Evolutionary conservation across 352 stramenopile genomes (phyloP).

Genomic region (Phytophthora kernoviae): DNA sequence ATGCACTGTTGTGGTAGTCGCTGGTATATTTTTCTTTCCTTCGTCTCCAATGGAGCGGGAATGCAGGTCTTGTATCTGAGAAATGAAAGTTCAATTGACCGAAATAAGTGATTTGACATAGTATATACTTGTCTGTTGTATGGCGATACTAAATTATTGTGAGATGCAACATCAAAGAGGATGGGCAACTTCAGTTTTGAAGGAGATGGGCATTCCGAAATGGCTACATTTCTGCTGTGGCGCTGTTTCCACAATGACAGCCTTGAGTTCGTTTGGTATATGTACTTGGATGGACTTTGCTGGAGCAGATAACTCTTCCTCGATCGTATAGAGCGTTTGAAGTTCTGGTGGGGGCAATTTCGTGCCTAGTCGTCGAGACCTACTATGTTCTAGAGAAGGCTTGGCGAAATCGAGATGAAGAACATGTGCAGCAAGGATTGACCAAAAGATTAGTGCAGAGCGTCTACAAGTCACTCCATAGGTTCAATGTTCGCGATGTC

Average conservation of each 20-base stretch:
- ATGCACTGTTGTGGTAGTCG: conserved; percentile 14
- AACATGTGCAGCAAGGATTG: too few species aligned
- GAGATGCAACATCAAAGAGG: background rate
- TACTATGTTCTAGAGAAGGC: too few species aligned
- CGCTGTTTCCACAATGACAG: background rate
- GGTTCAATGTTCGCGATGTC: too few species aligned
- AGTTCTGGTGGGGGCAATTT: too few species aligned
- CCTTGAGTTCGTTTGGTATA: background rate
- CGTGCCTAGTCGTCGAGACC: too few species aligned
- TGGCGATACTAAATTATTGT: background rate
- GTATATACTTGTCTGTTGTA: background rate
- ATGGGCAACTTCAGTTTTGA: background rate
- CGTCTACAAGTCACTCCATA: too few species aligned
- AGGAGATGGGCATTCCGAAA: background rate
- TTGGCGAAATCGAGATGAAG: too few species aligned
- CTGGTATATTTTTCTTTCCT: background rate
- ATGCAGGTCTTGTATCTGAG: background rate
- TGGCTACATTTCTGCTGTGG: background rate
- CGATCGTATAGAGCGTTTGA: too few species aligned
- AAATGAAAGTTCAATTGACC: background rate
- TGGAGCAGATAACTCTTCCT: too few species aligned
- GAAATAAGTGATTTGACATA: background rate
- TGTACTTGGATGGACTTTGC: too few species aligned
- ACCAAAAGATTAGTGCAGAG: too few species aligned
- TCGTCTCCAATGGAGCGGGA: background rate